These are phyloP conservation scores for Cymodocea nodosa DNA, from an alignment of 116 monocot genomes.

Conservation along the genomic window DNA sequence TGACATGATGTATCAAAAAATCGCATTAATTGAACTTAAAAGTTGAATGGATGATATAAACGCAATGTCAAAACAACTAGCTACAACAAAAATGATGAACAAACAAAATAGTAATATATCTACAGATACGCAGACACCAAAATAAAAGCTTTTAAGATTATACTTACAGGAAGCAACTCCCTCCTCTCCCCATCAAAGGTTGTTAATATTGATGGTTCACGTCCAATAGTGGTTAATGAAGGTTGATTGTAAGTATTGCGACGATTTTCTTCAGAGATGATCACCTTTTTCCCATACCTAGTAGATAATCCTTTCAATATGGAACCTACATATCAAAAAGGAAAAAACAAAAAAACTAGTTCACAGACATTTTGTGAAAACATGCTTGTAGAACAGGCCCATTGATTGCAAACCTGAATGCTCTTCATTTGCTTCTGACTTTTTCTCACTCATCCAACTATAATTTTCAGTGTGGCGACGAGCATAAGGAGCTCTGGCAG, in stretches of 20 bases:
- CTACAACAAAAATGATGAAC: not conserved
- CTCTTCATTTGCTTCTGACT: conserved; percentile 35
- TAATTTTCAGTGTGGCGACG: conserved; percentile 15
- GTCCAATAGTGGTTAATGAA: not conserved
- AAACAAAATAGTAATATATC: not conserved
- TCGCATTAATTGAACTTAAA: not conserved
- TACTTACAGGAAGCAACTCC: conserved; percentile 55
- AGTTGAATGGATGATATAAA: not conserved
- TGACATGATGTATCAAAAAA: no score
- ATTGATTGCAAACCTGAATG: conserved; percentile 23
- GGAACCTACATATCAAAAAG: conserved; percentile 21
- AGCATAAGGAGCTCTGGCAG: conserved; percentile 8
- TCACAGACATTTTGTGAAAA: not conserved
- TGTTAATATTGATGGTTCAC: conserved; percentile 32
- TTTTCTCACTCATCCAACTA: conserved; percentile 25
- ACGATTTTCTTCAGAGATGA: conserved; percentile 38
- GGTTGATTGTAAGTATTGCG: conserved; percentile 44
- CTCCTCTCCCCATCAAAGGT: conserved; percentile 51
- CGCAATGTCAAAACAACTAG: not conserved
- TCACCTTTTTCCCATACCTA: conserved; percentile 31
- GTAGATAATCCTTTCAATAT: conserved; percentile 14
- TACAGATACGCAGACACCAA: not conserved
- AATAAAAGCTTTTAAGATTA: not conserved
- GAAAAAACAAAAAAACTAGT: not conserved
- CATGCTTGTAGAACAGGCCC: not conserved